Evolutionary conservation across 2,329 filamentous ascomycete species (phyloP).

Genomic region (Hypoxylon sp.): DNA sequence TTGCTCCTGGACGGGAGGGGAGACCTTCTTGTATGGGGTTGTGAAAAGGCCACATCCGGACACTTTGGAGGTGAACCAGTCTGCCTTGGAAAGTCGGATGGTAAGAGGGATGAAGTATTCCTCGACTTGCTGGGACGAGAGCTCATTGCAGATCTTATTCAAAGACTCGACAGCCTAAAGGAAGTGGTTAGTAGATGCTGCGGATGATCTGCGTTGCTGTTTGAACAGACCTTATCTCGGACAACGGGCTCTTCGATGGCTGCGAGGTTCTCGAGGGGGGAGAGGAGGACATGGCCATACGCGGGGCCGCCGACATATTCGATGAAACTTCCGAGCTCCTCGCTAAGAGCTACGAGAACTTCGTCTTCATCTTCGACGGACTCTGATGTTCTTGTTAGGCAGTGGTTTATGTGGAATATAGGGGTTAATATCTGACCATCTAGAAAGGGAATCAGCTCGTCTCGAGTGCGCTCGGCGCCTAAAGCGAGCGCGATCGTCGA

Average conservation of each 20-base stretch:
- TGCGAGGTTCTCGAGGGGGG: conserved; percentile 95
- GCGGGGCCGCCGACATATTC: conserved; percentile 97
- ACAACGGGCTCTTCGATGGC: conserved; percentile 99
- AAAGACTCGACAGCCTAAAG: conserved; percentile 93
- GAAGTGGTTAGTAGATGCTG: conserved; percentile 30
- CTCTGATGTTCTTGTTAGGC: conserved; percentile 68
- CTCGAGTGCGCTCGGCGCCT: conserved; percentile 94
- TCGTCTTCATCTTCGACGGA: conserved; percentile 99
- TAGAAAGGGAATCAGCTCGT: conserved; percentile 98
- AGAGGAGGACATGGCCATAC: conserved; percentile 94
- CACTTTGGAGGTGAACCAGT: conserved; percentile 99
- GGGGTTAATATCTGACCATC: conserved; percentile 77
- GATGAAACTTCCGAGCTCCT: conserved; percentile 95
- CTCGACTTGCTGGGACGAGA: conserved; percentile 93
- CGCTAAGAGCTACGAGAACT: conserved; percentile 94
- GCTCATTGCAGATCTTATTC: conserved; percentile 97
- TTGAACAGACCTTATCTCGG: conserved; percentile 84
- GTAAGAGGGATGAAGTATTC: conserved; percentile 97
- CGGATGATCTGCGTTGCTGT: conserved; percentile 14
- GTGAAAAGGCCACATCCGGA: conserved; percentile 97
- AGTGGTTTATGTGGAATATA: conserved; percentile 21
- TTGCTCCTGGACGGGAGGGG: conserved; percentile 86
- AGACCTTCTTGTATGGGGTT: conserved; percentile 91
- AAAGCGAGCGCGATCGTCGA: conserved; percentile 98
- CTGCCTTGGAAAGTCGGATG: conserved; percentile 95